phyloP scores from a whole-genome alignment of 1,139 yeast species.

The Hansenula sp. region DNA sequence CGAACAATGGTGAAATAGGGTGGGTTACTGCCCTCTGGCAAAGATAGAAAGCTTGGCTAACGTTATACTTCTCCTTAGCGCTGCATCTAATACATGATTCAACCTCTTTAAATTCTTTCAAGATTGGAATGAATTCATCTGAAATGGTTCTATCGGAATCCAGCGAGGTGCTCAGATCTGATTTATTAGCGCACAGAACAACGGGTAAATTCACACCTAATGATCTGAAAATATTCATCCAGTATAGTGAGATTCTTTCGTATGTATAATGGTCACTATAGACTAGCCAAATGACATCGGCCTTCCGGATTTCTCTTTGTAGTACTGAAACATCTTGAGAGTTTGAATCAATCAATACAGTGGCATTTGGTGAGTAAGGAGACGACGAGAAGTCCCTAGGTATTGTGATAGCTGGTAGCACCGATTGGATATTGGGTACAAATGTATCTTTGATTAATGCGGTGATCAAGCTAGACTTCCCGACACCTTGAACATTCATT shows the following conservation, averaged over 20 bases:
- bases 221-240: slow-evolving; percentile 92
- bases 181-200: slow-evolving; percentile 84
- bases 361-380: slow-evolving; percentile 59
- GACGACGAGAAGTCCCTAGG: slow-evolving; percentile 60
- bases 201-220: slow-evolving; percentile 91
- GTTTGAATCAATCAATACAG: slow-evolving; percentile 76
- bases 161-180: slow-evolving; percentile 39
- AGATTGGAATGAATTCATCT: slow-evolving; percentile 73
- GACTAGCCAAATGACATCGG: slow-evolving; percentile 90
- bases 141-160: slow-evolving; percentile 26
- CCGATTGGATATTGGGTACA: slow-evolving; percentile 69
- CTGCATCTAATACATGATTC: slow-evolving; percentile 89
- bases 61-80: slow-evolving; percentile 75
- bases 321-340: slow-evolving; percentile 58
- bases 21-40: slow-evolving; percentile 91
- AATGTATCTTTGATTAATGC: slow-evolving; percentile 77
- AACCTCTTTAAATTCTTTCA: slow-evolving; percentile 89
- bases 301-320: slow-evolving; percentile 73
- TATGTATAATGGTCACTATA: slow-evolving; percentile 93
- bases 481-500: slow-evolving; percentile 44
- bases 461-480: slow-evolving; percentile 72
- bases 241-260: slow-evolving; percentile 83
- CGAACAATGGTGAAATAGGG: slow-evolving; percentile 92
- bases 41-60: slow-evolving; percentile 84
- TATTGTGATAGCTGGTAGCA: slow-evolving; percentile 79